These are phyloP conservation scores for Diplodia seriata DNA, from an alignment of 2,329 filamentous ascomycete species.

Conservation along the genomic window DNA sequence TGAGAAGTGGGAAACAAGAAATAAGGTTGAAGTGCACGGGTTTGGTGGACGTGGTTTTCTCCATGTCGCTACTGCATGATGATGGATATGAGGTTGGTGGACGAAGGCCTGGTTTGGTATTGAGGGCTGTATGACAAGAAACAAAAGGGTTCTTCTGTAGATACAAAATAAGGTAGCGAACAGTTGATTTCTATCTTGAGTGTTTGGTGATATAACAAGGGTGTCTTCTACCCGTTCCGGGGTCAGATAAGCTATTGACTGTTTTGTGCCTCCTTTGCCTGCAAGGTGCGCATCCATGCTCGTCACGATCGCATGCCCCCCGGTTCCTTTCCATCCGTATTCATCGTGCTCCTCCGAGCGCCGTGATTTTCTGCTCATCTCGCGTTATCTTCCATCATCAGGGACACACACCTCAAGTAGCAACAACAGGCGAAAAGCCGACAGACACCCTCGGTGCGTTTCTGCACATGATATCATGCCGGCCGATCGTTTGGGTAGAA, in stretches of 20 bases:
- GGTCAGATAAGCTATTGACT: neutral
- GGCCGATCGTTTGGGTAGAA: too few relatives aligned
- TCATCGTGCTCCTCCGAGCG: too few relatives aligned
- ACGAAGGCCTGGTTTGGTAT: neutral
- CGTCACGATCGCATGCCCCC: neutral
- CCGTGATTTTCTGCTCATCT: too few relatives aligned
- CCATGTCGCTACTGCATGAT: neutral
- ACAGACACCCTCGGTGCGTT: too few relatives aligned
- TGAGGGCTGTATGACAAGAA: neutral
- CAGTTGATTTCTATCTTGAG: neutral
- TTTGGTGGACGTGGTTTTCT: too few relatives aligned
- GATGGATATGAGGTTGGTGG: conserved; percentile 5
- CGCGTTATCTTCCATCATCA: too few relatives aligned
- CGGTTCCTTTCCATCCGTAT: too few relatives aligned
- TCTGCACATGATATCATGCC: too few relatives aligned
- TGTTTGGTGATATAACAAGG: neutral
- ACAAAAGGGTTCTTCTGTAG: neutral
- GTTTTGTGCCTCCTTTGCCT: neutral
- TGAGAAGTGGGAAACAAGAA: neutral
- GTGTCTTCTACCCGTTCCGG: neutral
- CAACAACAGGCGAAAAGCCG: too few relatives aligned
- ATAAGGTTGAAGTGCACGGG: neutral
- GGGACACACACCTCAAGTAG: too few relatives aligned
- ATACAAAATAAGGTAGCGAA: conserved; percentile 4
- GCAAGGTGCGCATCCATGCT: neutral